Conservation (phyloP, 2,329 filamentous ascomycete genomes). For the Talaromyces sp. region DNA sequence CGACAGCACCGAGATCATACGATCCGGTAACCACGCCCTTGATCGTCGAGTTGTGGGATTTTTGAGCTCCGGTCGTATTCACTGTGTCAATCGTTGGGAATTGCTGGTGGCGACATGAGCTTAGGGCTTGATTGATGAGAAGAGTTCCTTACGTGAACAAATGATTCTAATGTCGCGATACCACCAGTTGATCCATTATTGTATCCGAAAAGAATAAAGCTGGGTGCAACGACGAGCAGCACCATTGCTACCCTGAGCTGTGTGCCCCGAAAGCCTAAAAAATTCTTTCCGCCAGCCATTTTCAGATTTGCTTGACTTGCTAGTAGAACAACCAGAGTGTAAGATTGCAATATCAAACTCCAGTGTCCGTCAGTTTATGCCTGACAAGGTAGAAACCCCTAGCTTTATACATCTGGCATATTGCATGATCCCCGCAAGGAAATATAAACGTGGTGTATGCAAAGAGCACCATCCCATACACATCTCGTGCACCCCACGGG, state of each 20-base stretch:
- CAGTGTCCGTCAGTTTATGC: neutral
- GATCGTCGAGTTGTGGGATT: slow-evolving; percentile 45
- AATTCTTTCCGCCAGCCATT: slow-evolving; percentile 32
- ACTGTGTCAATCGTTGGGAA: slow-evolving; percentile 52
- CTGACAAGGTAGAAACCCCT: neutral
- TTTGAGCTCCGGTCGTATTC: slow-evolving; percentile 40
- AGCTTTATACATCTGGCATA: neutral
- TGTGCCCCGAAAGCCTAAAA: slow-evolving; percentile 64
- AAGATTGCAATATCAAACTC: neutral
- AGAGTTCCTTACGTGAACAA: slow-evolving; percentile 5
- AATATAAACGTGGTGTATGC: neutral
- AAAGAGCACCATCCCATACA: neutral
- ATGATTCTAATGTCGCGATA: slow-evolving; percentile 7
- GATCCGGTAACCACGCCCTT: slow-evolving; percentile 47
- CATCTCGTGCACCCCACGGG: neutral
- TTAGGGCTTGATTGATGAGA: no score
- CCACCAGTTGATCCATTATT: slow-evolving; percentile 15
- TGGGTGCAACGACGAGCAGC: slow-evolving; percentile 48
- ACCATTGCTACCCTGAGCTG: slow-evolving; percentile 66
- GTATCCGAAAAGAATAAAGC: slow-evolving; percentile 14
- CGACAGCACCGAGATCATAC: slow-evolving; percentile 47
- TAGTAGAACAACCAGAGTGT: neutral
- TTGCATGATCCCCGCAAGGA: neutral
- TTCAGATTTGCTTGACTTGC: neutral
- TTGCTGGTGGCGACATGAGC: slow-evolving; percentile 23